Evolutionary conservation across 2,329 filamentous ascomycete species (phyloP).

Genomic region (Ustulina deusta): DNA sequence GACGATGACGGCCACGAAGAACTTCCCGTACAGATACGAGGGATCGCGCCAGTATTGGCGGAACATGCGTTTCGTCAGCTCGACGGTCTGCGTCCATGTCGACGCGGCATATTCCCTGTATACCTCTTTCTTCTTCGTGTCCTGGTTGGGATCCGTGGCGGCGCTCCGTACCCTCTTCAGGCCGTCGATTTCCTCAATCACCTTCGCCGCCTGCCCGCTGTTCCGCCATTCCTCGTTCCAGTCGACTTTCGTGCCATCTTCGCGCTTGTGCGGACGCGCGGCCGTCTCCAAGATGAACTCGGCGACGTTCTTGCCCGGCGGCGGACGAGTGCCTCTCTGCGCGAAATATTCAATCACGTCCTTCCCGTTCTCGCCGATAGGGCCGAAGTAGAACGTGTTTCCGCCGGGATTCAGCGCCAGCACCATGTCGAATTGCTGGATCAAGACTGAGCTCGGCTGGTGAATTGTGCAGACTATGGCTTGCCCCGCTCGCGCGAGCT

Average conservation of each 20-base stretch:
- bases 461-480: conserved; percentile 82
- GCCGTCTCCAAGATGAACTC: conserved; percentile 63
- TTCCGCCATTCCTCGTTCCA: conserved; percentile 82
- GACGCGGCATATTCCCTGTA: conserved; percentile 75
- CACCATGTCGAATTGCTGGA: conserved; percentile 80
- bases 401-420: conserved; percentile 76
- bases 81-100: conserved; percentile 69
- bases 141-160: conserved; percentile 31
- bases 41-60: conserved; percentile 81
- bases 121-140: conserved; percentile 59
- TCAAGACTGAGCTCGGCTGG: conserved; percentile 75
- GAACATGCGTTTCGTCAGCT: conserved; percentile 78
- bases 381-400: conserved; percentile 80
- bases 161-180: conserved; percentile 59
- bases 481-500: conserved; percentile 73
- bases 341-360: conserved; percentile 76
- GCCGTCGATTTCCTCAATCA: conserved; percentile 73
- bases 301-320: conserved; percentile 64
- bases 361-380: conserved; percentile 74
- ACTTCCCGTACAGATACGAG: conserved; percentile 80
- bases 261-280: conserved; percentile 51
- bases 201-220: conserved; percentile 69
- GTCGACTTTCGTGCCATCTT: conserved; percentile 62
- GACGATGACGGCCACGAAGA: conserved; percentile 77
- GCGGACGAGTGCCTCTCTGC: conserved; percentile 73